These are phyloP conservation scores for Fomitopsis pinicola DNA, from an alignment of 1,284 basidiomycete species.

Conservation along the genomic window DNA sequence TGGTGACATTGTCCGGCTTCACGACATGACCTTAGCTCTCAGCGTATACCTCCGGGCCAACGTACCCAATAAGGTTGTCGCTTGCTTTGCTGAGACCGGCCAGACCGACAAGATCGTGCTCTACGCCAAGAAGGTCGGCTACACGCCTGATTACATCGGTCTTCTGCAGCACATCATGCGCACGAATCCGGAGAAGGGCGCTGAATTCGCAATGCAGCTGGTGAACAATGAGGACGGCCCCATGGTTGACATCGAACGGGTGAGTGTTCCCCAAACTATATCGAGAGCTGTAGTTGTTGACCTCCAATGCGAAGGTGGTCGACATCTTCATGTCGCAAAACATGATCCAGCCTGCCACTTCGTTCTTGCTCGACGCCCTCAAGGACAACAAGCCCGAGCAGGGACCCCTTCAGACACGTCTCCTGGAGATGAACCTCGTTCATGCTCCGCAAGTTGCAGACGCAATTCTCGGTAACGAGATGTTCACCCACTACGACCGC, in stretches of 20 bases:
- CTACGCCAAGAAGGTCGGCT: slow-evolving; percentile 97
- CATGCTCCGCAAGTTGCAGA: slow-evolving; percentile 99
- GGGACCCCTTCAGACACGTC: slow-evolving; percentile 91
- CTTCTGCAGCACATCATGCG: slow-evolving; percentile 98
- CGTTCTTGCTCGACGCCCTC: slow-evolving; percentile 97
- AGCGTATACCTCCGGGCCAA: slow-evolving; percentile 98
- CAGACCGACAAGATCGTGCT: slow-evolving; percentile 98
- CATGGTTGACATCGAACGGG: slow-evolving; percentile 91
- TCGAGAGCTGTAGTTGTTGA: slow-evolving; percentile 1
- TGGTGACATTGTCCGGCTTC: slow-evolving; percentile 92
- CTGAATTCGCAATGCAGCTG: slow-evolving; percentile 95
- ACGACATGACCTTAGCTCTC: slow-evolving; percentile 98
- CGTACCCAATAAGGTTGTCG: slow-evolving; percentile 97
- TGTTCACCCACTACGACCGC: slow-evolving; percentile 97
- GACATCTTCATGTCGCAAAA: slow-evolving; percentile 99
- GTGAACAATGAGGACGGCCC: slow-evolving; percentile 93
- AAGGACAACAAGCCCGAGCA: slow-evolving; percentile 99
- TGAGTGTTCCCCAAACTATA: slow-evolving; percentile 29
- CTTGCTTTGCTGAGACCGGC: slow-evolving; percentile 98
- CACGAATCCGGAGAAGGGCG: slow-evolving; percentile 95
- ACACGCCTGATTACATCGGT: slow-evolving; percentile 90
- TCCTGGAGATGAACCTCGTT: slow-evolving; percentile 97
- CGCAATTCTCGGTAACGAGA: slow-evolving; percentile 98
- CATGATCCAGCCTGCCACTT: slow-evolving; percentile 99
- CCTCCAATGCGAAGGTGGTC: slow-evolving; percentile 55